Evolutionary conservation across 345 rosid genomes (phyloP), one percentile per base, ranked within the genome.

Genomic region (Fremontodendron californicum): DNA sequence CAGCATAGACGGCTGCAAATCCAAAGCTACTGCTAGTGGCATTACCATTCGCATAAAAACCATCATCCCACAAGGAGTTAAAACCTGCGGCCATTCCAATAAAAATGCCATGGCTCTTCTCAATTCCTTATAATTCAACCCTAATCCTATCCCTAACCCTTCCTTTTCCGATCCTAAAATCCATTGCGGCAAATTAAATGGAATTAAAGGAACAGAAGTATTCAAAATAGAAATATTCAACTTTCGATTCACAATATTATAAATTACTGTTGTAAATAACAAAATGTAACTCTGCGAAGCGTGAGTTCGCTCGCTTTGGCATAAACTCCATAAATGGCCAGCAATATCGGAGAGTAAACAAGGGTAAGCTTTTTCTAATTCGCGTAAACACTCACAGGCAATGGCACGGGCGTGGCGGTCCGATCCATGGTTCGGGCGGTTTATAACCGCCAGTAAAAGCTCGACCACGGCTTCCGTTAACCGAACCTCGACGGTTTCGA

Each of bases 241-340:
- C 84, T 89, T 88, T 54, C 78, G 78, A 78, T 85, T n/a, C n/a
- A 89, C 93, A 37, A 92, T 87, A 77, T 86, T 87, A 82, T 84
- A 78, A 48, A 93, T 81, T 60, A 96, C 85, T 27, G 80, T 82
- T 0, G 94, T 86, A 82, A 93, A 88, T 86, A 96, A 84, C 81
- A 96, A 85, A 61, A 90, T 81, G 68, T 96, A 93, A 68, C 89
- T 77, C 80, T 96, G 99, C 39, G 86, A 91, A 39, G 99, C 96
- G 76, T 96, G 99, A 13, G 93, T 93, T 25, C 97, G 87, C 85
- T 96, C 98, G 70, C 90, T 92, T 70, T 91, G 98, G 74, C 98
- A 92, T 84, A 96, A 76, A 73, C 87, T 86, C 98, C 99, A 96
- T 54, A 96, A 78, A 75, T 93, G 97, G 6, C 91, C 96, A 62